Evolutionary conservation across 2,329 filamentous ascomycete genomes (phyloP), one percentile per base, ranked within the genome.

Genomic region (Pseudogymnoascus sp.): DNA sequence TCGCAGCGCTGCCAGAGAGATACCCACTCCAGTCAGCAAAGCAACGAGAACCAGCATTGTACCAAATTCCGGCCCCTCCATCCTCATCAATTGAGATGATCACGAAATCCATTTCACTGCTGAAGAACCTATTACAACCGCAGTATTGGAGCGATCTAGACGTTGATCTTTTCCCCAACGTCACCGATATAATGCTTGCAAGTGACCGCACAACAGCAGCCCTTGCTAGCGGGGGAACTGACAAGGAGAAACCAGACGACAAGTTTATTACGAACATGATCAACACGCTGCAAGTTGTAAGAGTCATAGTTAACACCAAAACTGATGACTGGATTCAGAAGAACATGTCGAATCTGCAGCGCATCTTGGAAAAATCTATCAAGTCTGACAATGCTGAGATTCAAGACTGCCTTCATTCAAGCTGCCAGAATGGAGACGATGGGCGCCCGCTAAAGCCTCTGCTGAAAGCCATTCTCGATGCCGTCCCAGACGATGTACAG

Each of bases 121-220:
- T 99, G 18, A 85, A 90, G 68, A 92, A 95, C 70, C 82, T 99
- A 38, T 80, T 99, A 23, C 91, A 93, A 64, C 88, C 91, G 14
- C 86, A 88, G 38, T 92, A 93, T 71, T 99, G 95, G 96, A 89
- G 87, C 37, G 93, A 97, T 71, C 80, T 97, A 36, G 92, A 97
- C 60, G 82, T 97, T 18, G 93, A 97, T 70, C 81, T 97, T 67
- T 95, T 97, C 70, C 88, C 90, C 3, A 96, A 95, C 70, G 88
- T 93, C 63, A 95, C 92, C 0, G 93, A 97, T 67, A 86, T 90
- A 43, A 89, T 97, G 63, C 78, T 97, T 11, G 86, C 88, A 2
- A 88, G 89, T 60, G 95, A 97, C 8, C 93, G 91, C 75, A 88
- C 90, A 1, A 76, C 81, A 8, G 76, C 77, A 34, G 82, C 84